Evolutionary conservation across 2,329 filamentous ascomycete species (phyloP).

Genomic region (Trichoderma hamatum): DNA sequence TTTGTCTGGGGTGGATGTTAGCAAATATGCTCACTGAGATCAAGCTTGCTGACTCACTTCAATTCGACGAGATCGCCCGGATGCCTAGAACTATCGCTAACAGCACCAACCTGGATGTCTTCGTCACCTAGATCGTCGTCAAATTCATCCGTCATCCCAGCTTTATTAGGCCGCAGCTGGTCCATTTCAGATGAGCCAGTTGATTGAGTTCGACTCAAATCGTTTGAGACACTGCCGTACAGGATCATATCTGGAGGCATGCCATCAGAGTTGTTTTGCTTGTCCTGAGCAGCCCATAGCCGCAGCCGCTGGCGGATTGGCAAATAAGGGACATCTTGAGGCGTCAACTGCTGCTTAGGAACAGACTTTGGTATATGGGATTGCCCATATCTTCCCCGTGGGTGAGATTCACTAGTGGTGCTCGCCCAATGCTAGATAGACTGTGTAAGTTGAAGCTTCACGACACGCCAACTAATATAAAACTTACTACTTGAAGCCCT

Average conservation of each 20-base stretch:
- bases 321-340: conserved; percentile 6
- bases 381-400: conserved; percentile 22
- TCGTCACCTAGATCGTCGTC: conserved; percentile 37
- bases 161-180: conserved; percentile 33
- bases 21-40: not conserved
- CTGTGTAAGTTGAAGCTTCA: conserved; percentile 16
- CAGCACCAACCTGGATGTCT: conserved; percentile 34
- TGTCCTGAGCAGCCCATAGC: conserved; percentile 47
- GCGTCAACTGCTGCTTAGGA: not conserved
- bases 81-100: conserved; percentile 35
- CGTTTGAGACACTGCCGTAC: conserved; percentile 37
- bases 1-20: conserved; percentile 33
- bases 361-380: conserved; percentile 7
- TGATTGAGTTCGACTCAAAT: conserved; percentile 39
- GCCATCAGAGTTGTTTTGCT: conserved; percentile 30
- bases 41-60: conserved; percentile 35
- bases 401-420: conserved; percentile 8
- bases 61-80: conserved; percentile 58
- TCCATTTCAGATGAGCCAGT: conserved; percentile 41
- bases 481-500: conserved; percentile 17
- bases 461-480: not conserved
- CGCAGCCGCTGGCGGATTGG: conserved; percentile 48
- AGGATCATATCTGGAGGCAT: conserved; percentile 36
- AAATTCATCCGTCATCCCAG: conserved; percentile 33
- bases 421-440: conserved; percentile 28